Evolutionary conservation across 257 asterid genomes (phyloP), one percentile per base, ranked within the genome.

Genomic region (Gynochthodes officinalis): DNA sequence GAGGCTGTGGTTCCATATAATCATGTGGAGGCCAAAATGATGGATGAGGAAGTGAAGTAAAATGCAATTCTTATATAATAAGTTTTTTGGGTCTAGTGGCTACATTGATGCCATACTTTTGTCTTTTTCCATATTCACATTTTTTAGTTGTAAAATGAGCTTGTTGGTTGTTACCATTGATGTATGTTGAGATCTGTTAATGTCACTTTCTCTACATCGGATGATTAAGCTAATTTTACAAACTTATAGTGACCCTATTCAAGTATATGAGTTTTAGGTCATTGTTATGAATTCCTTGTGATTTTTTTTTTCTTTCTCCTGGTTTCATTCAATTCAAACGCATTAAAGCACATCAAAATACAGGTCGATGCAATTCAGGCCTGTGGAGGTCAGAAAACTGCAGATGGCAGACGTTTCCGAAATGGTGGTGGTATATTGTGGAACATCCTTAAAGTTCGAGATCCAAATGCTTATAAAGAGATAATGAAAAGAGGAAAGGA

Each of bases 301-400:
- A 30, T 46, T 2, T 15, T 12, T 25, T n/a, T 13, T 50, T 6
- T 13, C 1, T 69, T 44, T 66, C 23, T n/a, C 0, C 48, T 21
- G 2, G n/a, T 19, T 60, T 59, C 2, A 7, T 64, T 19, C 3
- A 39, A 0, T 52, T 63, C 58, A 72, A 76, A 18, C 13, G 52
- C 33, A 50, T 55, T 37, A n/a, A 39, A 3, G 18, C 65, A 39
- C 42, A n/a, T 25, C 61, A 76, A 59, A 52, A 21, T 85, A 78
- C 82, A 92, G 99, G 98, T 95, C 69, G 95, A 92, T 71, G 99
- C 97, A 62, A 89, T 95, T 80, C 98, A 85, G 85, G 86, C 88
- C 62, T 92, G 96, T 85, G 99, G 98, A 39, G 98, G 99, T 43
- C 97, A 95, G 82, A 90, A 87, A 84, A 90, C 96, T 43, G 77